Conservation (phyloP, 345 rosid species). For the Excoecaria cochinchinensis region DNA sequence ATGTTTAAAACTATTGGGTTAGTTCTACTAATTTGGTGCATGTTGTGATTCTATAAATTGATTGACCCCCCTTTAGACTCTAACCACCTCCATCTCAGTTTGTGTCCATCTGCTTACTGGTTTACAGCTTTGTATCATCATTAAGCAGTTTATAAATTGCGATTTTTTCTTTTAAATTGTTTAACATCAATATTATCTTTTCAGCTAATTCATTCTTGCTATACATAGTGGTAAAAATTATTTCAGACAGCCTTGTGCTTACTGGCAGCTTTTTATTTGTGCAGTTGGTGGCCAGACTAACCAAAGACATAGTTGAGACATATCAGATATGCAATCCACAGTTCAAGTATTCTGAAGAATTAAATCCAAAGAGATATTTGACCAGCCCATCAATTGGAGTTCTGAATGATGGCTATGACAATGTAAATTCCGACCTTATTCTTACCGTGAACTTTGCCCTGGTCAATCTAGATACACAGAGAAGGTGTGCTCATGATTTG, state of each 20-base stretch:
- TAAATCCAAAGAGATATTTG: constrained; percentile 93
- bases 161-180: constrained; percentile 13
- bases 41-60: neutral
- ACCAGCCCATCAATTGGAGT: constrained; percentile 92
- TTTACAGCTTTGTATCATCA: constrained; percentile 11
- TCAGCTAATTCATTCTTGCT: neutral
- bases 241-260: constrained; percentile 22
- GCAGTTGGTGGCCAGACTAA: constrained; percentile 88
- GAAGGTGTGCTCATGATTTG: constrained; percentile 56
- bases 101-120: constrained; percentile 1
- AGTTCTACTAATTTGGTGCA: neutral
- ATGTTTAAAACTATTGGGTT: neutral
- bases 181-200: neutral
- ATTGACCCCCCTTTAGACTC: neutral
- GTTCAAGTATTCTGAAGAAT: constrained; percentile 85
- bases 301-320: constrained; percentile 83
- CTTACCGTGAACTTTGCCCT: constrained; percentile 70
- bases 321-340: constrained; percentile 85
- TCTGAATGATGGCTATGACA: constrained; percentile 91
- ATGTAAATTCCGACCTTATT: constrained; percentile 93
- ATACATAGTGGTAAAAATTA: neutral
- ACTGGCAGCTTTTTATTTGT: constrained; percentile 26
- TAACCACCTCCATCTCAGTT: neutral
- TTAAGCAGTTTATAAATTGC: constrained; percentile 1
- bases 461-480: constrained; percentile 68